A percentile compares a stretch with the other conserved stretches of the same genome.
Evolutionary conservation across 768 basidiomycete species (phyloP).

Genomic region (Ramaria sp.): DNA sequence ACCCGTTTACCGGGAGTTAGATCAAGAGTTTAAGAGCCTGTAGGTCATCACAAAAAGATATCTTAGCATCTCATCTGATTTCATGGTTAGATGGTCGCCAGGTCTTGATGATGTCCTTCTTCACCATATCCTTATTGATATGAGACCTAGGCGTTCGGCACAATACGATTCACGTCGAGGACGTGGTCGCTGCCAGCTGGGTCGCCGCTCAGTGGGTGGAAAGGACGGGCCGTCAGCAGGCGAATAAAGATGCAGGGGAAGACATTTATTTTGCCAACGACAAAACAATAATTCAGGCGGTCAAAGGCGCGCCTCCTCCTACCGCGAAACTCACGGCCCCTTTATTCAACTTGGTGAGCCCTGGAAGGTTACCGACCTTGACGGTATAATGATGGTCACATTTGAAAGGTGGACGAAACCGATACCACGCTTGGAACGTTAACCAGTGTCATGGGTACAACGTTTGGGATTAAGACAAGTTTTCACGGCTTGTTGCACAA

Average conservation of each 20-base stretch:
- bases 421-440: slow-evolving; percentile 57
- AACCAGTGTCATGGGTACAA: slow-evolving; percentile 52
- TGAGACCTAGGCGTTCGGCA: slow-evolving; percentile 13
- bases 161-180: slow-evolving; percentile 68
- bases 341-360: slow-evolving; percentile 67
- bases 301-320: slow-evolving; percentile 46
- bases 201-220: slow-evolving; percentile 70
- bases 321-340: slow-evolving; percentile 51
- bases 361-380: slow-evolving; percentile 3
- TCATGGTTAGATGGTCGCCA: slow-evolving; percentile 54
- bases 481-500: slow-evolving; percentile 66
- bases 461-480: slow-evolving; percentile 72
- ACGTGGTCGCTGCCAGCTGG: slow-evolving; percentile 71
- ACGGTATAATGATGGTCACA: slow-evolving; percentile 1
- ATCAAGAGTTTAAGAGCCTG: slow-evolving; percentile 81
- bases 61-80: slow-evolving; percentile 3
- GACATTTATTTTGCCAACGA: slow-evolving; percentile 58
- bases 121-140: not conserved
- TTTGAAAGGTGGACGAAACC: slow-evolving; percentile 58
- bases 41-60: slow-evolving; percentile 23
- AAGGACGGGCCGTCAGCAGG: slow-evolving; percentile 48
- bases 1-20: slow-evolving; percentile 70
- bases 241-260: slow-evolving; percentile 56
- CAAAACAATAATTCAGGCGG: slow-evolving; percentile 52
- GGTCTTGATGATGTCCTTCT: slow-evolving; percentile 49